Base-by-base conservation (phyloP, 805 yeast genomes). In the Wickerhamomyces mucosus region DNA sequence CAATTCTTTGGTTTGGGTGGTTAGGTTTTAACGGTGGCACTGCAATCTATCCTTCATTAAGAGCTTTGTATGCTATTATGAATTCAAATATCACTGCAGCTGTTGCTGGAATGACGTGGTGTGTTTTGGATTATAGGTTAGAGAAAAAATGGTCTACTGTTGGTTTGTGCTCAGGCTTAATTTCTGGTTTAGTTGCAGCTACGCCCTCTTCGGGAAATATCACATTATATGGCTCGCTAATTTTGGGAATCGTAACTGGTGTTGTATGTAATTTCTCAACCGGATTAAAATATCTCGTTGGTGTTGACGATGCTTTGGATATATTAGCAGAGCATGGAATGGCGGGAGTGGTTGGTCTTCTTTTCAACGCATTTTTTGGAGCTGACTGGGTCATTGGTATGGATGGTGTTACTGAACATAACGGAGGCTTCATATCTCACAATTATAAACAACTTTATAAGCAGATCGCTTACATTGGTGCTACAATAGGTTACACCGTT, bases 301-400 rank as follows among this genome's bases (percentile, higher is more conserved):
- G 70, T 37, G 86, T 89, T 31, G 97, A 92, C 56, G 98, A 89
- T 60, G 78, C 96, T 2, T 63, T 92, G 46, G 97, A 92, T 78
- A 76, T 86, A 31, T 69, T 89, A 53, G 97, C 97, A n/a, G 97
- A 89, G 73, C 98, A 89, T 77, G 97, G 96, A 30, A 69, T 89
- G 46, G 97, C 96, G 0, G 98, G 98, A 20, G 69, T 88, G 28
- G 68, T 89, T 28, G 97, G 98, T 0, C 65, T 88, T 29, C 36
- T 89, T n/a, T 86, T 85, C 62, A 86, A 85, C 51, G 96, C 83
- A 1, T 51, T 89, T 2, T 88, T 92, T 51, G 96, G 83, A 12
- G 83, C 88, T 6, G 72, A 80, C 34, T 80, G 84, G 56, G 94
- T 92, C 33, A 72, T 89, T 40, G 96, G 95, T 12, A 78, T 85